Base-by-base conservation (phyloP, 805 yeast genomes). In the Scheffersomyces coipomensis region DNA sequence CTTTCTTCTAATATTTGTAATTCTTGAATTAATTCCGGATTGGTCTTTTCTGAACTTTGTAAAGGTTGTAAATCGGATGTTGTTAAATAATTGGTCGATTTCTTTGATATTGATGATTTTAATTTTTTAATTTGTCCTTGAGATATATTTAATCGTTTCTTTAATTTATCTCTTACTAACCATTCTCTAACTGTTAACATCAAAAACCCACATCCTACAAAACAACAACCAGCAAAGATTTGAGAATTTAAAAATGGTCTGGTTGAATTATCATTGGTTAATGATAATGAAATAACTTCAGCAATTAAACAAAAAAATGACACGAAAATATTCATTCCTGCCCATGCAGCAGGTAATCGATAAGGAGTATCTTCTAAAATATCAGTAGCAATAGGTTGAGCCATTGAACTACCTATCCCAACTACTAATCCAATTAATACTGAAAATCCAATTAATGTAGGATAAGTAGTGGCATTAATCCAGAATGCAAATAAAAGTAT, bases 221-320 rank as follows among this genome's bases (percentile, higher is more conserved):
- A 75, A 33, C 75, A 56, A 15, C 68, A 50, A 2, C 85, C 88
- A 4, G 79, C 73, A 53, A 79, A 81, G 1, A 81, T 66, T 50
- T 82, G 88, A 1, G 84, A 70, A 46, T 81, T 72, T 25, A 76
- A 58, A 47, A 75, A 83, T 2, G 87, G 85, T n/a, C 48, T 44
- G 4, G 38, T 12, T 19, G 41, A 24, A 7, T 36, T 16, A 5
- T 38, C 13, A 15, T 37, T 34, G 19, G 67, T 64, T 34, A 79
- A 52, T 2, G 78, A 68, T 40, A 80, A 71, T 0, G 79, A 84
- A 35, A 79, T 71, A 6, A 77, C 69, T 56, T 80, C 86, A 3
- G 79, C 64, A 1, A 72, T 68, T 18, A 80, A 54, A 4, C 72
- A 55, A 22, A 66, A 54, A 3, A 56, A 32, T 3, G 58, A 43